Percentiles rank a stretch among this genome's conserved stretches.
Conservation (phyloP, 2,329 filamentous ascomycete genomes). For the Microcyclospora pomicola region DNA sequence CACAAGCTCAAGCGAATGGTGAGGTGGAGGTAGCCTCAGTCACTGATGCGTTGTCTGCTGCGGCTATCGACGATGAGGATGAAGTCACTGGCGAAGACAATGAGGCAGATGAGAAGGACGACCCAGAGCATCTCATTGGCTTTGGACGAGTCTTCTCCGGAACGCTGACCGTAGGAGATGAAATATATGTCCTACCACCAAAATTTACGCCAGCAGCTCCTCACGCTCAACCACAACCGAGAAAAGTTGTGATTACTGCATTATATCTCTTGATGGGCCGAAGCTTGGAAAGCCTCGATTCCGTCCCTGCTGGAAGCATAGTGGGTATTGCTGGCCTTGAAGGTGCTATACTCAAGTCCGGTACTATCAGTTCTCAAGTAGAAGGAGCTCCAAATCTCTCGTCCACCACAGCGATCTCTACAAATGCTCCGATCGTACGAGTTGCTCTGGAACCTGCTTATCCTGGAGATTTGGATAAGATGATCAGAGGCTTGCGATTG, state of each 20-base stretch:
- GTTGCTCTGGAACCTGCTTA: slow-evolving; percentile 90
- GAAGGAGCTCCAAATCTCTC: slow-evolving; percentile 83
- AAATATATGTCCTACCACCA: slow-evolving; percentile 77
- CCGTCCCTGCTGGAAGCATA: slow-evolving; percentile 83
- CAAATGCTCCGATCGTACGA: slow-evolving; percentile 68
- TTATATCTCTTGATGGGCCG: slow-evolving; percentile 95
- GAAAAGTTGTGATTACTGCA: slow-evolving; percentile 71
- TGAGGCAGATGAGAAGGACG: slow-evolving; percentile 39
- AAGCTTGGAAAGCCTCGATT: slow-evolving; percentile 65
- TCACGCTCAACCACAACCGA: slow-evolving; percentile 56
- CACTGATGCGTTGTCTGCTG: slow-evolving; percentile 45
- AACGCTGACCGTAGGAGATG: slow-evolving; percentile 75
- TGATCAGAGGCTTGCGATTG: slow-evolving; percentile 76
- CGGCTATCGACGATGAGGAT: slow-evolving; percentile 43
- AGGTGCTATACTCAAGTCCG: slow-evolving; percentile 88
- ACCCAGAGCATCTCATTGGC: slow-evolving; percentile 80
- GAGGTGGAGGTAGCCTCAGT: slow-evolving; percentile 41
- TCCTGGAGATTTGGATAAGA: slow-evolving; percentile 81
- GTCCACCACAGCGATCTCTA: slow-evolving; percentile 64
- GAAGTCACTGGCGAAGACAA: slow-evolving; percentile 38
- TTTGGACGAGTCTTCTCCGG: slow-evolving; percentile 93
- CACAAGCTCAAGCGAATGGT: slow-evolving; percentile 47
- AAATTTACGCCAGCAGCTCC: slow-evolving; percentile 80
- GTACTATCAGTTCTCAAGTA: slow-evolving; percentile 77
- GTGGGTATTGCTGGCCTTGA: slow-evolving; percentile 91